Percentiles rank a stretch among this genome's conserved stretches.
phyloP scores from a whole-genome alignment of 441 rosid species.

The Omphalea diandra region DNA sequence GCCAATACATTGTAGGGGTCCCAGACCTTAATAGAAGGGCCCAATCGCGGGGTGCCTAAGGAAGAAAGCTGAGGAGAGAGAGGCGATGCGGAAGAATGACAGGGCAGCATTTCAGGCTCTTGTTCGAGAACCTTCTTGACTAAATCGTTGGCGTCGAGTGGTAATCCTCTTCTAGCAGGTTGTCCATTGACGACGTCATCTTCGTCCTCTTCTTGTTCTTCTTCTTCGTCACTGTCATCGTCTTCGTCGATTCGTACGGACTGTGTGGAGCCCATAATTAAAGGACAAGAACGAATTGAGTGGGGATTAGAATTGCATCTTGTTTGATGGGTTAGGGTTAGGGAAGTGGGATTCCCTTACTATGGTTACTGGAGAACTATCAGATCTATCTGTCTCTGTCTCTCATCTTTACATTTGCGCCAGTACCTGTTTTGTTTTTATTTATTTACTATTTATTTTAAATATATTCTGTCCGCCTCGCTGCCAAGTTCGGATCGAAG shows the following conservation, averaged over 20 bases:
- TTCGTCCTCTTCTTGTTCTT: slow-evolving; percentile 30
- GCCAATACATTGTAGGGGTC: slow-evolving; percentile 91
- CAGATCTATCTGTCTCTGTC: no score
- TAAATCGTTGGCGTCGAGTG: slow-evolving; percentile 34
- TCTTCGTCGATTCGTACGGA: slow-evolving; percentile 53
- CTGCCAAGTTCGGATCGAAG: neutral
- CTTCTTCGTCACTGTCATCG: slow-evolving; percentile 34
- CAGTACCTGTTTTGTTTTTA: no score
- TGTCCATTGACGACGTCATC: neutral
- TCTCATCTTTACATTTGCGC: no score
- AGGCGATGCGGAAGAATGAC: slow-evolving; percentile 88
- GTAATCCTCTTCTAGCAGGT: slow-evolving; percentile 26
- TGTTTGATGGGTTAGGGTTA: neutral
- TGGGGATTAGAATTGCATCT: neutral
- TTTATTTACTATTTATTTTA: neutral
- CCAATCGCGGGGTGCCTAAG: slow-evolving; percentile 83
- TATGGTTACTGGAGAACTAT: no score
- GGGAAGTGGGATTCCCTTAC: no score
- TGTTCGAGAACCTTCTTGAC: slow-evolving; percentile 83
- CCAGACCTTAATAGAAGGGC: slow-evolving; percentile 94
- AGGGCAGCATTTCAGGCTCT: slow-evolving; percentile 88
- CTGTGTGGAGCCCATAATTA: slow-evolving; percentile 76
- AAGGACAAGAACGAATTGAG: neutral
- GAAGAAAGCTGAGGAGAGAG: slow-evolving; percentile 88
- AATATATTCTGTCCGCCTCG: neutral